phyloP scores from a whole-genome alignment of 345 rosid genomes.

The Isatis tinctoria region DNA sequence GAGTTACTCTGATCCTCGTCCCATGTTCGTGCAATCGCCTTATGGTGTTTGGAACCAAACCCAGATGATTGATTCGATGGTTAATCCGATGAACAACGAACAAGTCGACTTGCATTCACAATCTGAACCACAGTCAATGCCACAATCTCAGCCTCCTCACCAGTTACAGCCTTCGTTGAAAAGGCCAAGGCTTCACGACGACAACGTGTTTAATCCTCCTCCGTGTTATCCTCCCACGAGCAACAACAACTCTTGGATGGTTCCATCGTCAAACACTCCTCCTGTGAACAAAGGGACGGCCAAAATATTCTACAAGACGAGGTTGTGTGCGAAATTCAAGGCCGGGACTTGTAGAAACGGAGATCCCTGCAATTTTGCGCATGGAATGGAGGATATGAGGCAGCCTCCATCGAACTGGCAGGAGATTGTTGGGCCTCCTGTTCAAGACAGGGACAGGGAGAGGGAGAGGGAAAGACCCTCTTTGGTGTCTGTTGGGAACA shows the following conservation, averaged over 20 bases:
- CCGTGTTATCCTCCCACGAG: conserved; percentile 3
- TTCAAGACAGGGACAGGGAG: conserved; percentile 22
- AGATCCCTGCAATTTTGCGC: conserved; percentile 90
- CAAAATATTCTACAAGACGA: conserved; percentile 88
- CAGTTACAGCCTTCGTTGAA: conserved; percentile 51
- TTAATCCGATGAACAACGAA: conserved; percentile 33
- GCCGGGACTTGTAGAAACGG: conserved; percentile 75
- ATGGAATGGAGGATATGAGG: conserved; percentile 81
- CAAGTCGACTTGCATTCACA: conserved; percentile 46
- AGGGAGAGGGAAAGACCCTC: conserved; percentile 39
- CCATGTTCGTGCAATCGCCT: conserved; percentile 39
- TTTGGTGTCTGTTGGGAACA: conserved; percentile 28
- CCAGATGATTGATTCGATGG: conserved; percentile 18
- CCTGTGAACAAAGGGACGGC: conserved; percentile 59
- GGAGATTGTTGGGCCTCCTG: conserved; percentile 62
- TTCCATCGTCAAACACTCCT: conserved; percentile 28
- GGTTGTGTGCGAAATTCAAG: conserved; percentile 75
- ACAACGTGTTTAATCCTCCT: conserved; percentile 29
- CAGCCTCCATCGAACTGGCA: conserved; percentile 97
- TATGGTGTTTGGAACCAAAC: conserved; percentile 63
- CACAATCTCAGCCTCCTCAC: conserved; percentile 8
- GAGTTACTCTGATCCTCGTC: conserved; percentile 53
- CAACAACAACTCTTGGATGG: conserved; percentile 22
- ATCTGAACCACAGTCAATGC: conserved; percentile 24
- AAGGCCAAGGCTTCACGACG: conserved; percentile 63